phyloP scores from a whole-genome alignment of 2,329 filamentous ascomycete genomes.

The Colletotrichum sansevieriae region DNA sequence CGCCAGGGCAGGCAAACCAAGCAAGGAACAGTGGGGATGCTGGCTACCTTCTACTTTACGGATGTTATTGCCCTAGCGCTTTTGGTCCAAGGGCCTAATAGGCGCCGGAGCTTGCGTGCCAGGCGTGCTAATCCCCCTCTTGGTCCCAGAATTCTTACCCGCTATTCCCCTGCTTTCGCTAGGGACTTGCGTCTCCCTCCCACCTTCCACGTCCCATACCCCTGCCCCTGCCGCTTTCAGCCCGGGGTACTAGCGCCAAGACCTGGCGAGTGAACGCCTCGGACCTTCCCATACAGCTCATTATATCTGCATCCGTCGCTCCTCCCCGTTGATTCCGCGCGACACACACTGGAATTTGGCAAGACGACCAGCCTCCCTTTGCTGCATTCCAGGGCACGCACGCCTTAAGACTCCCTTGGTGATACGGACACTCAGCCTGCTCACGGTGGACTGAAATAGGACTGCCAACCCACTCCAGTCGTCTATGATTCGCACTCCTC shows the following conservation, averaged over 20 bases:
- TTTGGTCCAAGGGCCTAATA: background rate
- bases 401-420: conserved; percentile 30
- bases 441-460: conserved; percentile 38
- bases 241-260: conserved; percentile 32
- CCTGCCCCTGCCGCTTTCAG: conserved; percentile 38
- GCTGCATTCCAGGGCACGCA: conserved; percentile 28
- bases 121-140: conserved; percentile 11
- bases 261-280: conserved; percentile 30
- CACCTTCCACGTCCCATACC: conserved; percentile 23
- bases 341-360: conserved; percentile 18
- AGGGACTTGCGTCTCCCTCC: conserved; percentile 20
- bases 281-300: conserved; percentile 14
- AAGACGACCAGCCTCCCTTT: conserved; percentile 32
- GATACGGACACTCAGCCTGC: background rate
- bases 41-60: background rate
- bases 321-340: conserved; percentile 21
- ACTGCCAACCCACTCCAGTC: conserved; percentile 13
- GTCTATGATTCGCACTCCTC: background rate
- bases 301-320: conserved; percentile 28
- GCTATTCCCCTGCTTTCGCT: conserved; percentile 2
- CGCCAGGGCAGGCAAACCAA: background rate
- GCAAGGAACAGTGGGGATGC: background rate
- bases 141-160: conserved; percentile 11
- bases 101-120: conserved; percentile 18
- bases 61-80: background rate